These are phyloP conservation scores for Puccinia sorghi DNA, from an alignment of 1,284 basidiomycete genomes.

Conservation along the genomic window DNA sequence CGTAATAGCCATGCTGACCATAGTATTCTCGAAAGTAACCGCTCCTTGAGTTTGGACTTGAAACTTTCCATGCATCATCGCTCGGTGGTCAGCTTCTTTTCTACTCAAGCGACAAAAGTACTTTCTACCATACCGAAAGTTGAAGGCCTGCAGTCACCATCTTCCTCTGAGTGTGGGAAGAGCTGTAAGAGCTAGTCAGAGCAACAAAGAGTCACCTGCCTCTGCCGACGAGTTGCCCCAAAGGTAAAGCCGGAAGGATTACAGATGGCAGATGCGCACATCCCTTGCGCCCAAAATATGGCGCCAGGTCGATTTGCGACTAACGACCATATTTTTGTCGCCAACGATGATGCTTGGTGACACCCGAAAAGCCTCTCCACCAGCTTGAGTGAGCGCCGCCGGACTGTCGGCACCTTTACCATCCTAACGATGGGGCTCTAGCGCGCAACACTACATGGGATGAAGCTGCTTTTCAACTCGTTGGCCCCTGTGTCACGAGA, in stretches of 20 bases:
- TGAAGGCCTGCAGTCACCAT: constrained; percentile 18
- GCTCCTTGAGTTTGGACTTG: not conserved
- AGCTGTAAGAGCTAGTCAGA: constrained; percentile 6
- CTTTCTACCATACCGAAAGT: constrained; percentile 24
- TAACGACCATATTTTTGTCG: not conserved
- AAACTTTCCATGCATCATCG: constrained; percentile 11
- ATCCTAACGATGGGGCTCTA: no score
- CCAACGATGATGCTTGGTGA: not conserved
- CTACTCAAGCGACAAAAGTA: constrained; percentile 4
- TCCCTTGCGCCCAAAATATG: not conserved
- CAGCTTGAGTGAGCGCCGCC: not conserved
- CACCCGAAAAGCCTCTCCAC: not conserved
- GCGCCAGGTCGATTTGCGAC: not conserved
- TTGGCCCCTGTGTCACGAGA: not conserved
- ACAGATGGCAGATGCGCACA: not conserved
- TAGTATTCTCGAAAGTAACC: not conserved
- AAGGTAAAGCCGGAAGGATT: constrained; percentile 17
- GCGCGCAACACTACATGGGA: no score
- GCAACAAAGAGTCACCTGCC: not conserved
- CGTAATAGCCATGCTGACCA: constrained; percentile 9
- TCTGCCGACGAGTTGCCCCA: not conserved
- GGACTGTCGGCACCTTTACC: not conserved
- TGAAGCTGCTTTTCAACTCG: not conserved
- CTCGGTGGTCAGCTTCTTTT: constrained; percentile 20
- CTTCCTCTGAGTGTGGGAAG: not conserved